Conservation (phyloP, 371 early-diverging fungal species). For the Haplosporangium sp. region DNA sequence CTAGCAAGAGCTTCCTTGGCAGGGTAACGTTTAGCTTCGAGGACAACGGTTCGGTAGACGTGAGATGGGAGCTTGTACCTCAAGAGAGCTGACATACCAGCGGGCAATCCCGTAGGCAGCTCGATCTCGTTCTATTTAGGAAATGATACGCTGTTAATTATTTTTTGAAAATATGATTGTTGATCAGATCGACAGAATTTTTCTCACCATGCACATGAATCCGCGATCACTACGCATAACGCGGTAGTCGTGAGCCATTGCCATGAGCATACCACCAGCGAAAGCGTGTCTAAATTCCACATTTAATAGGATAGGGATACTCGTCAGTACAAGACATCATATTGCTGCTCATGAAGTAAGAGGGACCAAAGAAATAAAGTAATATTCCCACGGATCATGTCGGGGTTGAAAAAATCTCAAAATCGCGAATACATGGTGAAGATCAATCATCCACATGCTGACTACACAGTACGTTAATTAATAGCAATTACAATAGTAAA, state of each 20-base stretch:
- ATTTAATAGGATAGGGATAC: too few relatives aligned
- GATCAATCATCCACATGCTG: background rate
- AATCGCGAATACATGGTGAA: background rate
- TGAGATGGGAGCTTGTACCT: conserved; percentile 69
- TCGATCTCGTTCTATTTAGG: conserved; percentile 80
- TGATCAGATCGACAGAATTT: background rate
- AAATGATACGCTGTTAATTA: too few relatives aligned
- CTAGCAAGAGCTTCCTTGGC: conserved; percentile 72
- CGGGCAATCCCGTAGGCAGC: conserved; percentile 73
- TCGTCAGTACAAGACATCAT: too few relatives aligned
- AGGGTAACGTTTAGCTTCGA: conserved; percentile 75
- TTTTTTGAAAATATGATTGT: too few relatives aligned
- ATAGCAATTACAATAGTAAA: too few relatives aligned
- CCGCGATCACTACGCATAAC: conserved; percentile 87
- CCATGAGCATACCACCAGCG: conserved; percentile 87
- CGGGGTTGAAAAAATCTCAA: background rate
- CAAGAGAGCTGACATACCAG: conserved; percentile 82
- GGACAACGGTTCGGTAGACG: conserved; percentile 71
- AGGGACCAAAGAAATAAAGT: background rate
- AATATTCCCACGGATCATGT: background rate
- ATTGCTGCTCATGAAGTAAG: background rate
- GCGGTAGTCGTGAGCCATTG: conserved; percentile 84
- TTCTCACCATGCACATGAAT: conserved; percentile 74
- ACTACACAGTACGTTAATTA: too few relatives aligned
- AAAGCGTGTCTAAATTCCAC: conserved; percentile 74